Evolutionary conservation across 768 basidiomycete genomes (phyloP), one percentile per base, ranked within the genome.

Genomic region (Psilocybe cyanescens): DNA sequence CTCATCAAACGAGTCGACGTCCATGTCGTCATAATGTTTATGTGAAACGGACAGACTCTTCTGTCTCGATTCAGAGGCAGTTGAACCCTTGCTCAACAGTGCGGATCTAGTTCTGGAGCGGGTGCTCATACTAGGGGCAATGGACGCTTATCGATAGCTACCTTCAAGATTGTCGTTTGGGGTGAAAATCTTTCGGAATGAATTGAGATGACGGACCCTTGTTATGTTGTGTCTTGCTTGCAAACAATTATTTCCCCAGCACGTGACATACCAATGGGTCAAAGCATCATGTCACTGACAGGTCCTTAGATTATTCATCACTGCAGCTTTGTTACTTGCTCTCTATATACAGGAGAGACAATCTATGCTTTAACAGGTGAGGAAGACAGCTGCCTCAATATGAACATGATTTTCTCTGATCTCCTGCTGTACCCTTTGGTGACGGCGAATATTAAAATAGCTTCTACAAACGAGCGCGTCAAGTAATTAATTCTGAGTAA

Each of bases 81-180:
- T 60, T 6, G 67, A 62, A 19, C 67, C 61, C 5, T 71, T 70
- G 14, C 70, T 65, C 12, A 70, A 65, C 4, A 68, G 8, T 6
- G 33, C 71, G 31, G 81, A 70, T 69, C 77, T 79, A 39, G 79
- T 77, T 61, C 77, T 79, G 56, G 83, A 74, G 58, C 83, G 82
- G 58, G 80, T 79, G 55, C 77, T 78, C 83, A 83, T 83, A 59
- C 58, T 59, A 48, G 31, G 35, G 35, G 47, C 33, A 55, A 53
- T 55, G 41, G 48, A 24, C 24, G 24, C 24, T 24, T 17, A 35
- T 35, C 33, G 51, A 53, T 33, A 31, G 16, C 50, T 33, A 33
- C 33, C n/a, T 53, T 19, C n/a, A 33, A 17, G 51, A 49, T 17
- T 53, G 51, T 37, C 51, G 51, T 31, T 17, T 6, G 33, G 24